Percentiles rank a stretch among this genome's conserved stretches.
Conservation (phyloP, 768 basidiomycete genomes). For the Calvatia gigantea region DNA sequence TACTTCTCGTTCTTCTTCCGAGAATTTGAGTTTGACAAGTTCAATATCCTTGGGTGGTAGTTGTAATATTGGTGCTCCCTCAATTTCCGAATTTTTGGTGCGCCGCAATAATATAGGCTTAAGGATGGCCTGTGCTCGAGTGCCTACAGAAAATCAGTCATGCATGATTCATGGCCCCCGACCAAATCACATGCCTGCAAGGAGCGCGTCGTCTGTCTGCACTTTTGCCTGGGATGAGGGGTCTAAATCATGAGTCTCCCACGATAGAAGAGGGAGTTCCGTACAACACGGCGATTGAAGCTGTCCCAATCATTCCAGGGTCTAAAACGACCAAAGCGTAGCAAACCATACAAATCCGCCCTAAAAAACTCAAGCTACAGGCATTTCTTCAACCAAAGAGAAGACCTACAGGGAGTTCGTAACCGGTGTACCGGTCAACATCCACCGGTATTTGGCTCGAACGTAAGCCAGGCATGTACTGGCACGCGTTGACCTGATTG, state of each 20-base stretch:
- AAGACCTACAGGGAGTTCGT: constrained; percentile 59
- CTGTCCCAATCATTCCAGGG: constrained; percentile 73
- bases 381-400: background rate
- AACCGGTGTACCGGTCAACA: constrained; percentile 73
- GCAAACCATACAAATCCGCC: constrained; percentile 66
- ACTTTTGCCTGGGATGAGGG: constrained; percentile 37
- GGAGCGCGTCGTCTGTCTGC: constrained; percentile 52
- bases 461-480: constrained; percentile 60
- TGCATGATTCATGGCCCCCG: background rate
- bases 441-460: constrained; percentile 69
- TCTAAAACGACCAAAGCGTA: constrained; percentile 65
- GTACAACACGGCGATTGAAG: constrained; percentile 57
- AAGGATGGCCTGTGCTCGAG: constrained; percentile 65
- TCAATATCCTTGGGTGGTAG: constrained; percentile 61
- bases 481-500: constrained; percentile 46
- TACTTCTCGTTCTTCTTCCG: constrained; percentile 62
- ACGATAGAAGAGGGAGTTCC: constrained; percentile 7
- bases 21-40: constrained; percentile 58
- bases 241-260: background rate
- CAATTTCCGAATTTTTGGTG: constrained; percentile 62
- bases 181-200: constrained; percentile 44
- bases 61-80: constrained; percentile 66
- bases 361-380: constrained; percentile 25
- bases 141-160: constrained; percentile 26
- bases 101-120: constrained; percentile 67